These are phyloP conservation scores for Beauveria caledonica DNA, from an alignment of 2,329 filamentous ascomycete genomes.

Conservation along the genomic window DNA sequence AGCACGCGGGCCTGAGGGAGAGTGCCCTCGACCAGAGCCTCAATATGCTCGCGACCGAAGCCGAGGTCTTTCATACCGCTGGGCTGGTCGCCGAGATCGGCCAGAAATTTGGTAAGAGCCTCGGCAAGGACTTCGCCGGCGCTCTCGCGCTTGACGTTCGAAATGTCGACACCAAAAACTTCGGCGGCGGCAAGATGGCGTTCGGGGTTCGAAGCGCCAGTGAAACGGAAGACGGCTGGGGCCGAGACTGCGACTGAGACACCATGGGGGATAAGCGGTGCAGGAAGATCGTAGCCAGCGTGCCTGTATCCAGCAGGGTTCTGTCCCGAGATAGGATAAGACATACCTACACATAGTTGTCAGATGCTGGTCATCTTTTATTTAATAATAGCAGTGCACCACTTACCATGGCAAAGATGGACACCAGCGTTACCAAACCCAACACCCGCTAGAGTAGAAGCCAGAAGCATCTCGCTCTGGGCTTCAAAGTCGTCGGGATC, in stretches of 20 bases:
- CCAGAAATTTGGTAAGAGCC: conserved; percentile 72
- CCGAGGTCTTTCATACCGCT: conserved; percentile 76
- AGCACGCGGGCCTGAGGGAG: conserved; percentile 86
- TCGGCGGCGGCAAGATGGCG: conserved; percentile 85
- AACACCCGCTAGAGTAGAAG: conserved; percentile 86
- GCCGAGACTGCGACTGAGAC: conserved; percentile 92
- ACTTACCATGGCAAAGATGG: conserved; percentile 59
- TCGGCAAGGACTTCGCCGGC: conserved; percentile 84
- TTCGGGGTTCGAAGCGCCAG: conserved; percentile 82
- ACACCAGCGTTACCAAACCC: conserved; percentile 98
- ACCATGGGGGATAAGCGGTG: conserved; percentile 86
- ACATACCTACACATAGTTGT: conserved; percentile 58
- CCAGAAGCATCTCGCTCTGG: conserved; percentile 90
- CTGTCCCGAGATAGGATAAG: conserved; percentile 91
- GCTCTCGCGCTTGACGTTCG: conserved; percentile 77
- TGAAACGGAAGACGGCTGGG: conserved; percentile 91
- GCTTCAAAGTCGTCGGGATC: conserved; percentile 90
- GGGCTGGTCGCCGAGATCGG: conserved; percentile 82
- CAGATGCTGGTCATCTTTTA: not conserved
- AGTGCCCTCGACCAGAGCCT: conserved; percentile 84
- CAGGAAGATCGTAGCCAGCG: conserved; percentile 68
- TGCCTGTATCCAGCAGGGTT: conserved; percentile 82
- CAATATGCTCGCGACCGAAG: conserved; percentile 67
- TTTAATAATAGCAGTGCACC: not conserved
- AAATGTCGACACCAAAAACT: conserved; percentile 82